Conservation (phyloP, 2,329 filamentous ascomycete species). For the Paradendryphiella salina region DNA sequence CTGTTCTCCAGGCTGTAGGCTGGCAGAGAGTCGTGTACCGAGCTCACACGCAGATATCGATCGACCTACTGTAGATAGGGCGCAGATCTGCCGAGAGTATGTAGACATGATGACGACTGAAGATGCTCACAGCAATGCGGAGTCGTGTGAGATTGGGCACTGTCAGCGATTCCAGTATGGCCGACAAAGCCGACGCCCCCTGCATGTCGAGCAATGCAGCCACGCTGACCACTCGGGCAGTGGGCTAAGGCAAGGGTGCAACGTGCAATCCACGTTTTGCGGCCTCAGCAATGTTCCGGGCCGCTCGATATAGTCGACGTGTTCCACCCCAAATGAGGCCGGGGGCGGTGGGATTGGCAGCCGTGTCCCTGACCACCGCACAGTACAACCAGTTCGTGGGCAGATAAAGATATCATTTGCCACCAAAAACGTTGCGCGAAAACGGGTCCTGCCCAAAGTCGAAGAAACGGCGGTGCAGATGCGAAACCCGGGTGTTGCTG, state of each 20-base stretch:
- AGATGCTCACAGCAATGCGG: slow-evolving; percentile 3
- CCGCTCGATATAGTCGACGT: slow-evolving; percentile 27
- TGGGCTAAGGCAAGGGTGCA: slow-evolving; percentile 38
- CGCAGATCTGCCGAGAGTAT: slow-evolving; percentile 20
- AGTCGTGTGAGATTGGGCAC: slow-evolving; percentile 3
- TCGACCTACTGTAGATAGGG: slow-evolving; percentile 17
- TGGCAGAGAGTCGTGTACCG: slow-evolving; percentile 5
- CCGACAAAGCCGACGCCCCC: background rate
- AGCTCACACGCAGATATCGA: slow-evolving; percentile 16
- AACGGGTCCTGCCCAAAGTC: slow-evolving; percentile 31
- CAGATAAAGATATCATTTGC: slow-evolving; percentile 15
- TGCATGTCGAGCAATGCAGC: slow-evolving; percentile 13
- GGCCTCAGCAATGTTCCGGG: slow-evolving; percentile 35
- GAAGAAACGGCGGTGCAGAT: slow-evolving; percentile 40
- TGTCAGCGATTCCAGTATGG: slow-evolving; percentile 4
- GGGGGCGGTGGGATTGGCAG: slow-evolving; percentile 31
- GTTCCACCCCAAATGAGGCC: slow-evolving; percentile 21
- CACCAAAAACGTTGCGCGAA: slow-evolving; percentile 33
- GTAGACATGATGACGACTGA: slow-evolving; percentile 16
- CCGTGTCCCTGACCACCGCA: slow-evolving; percentile 12
- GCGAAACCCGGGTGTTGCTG: slow-evolving; percentile 20
- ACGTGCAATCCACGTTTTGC: slow-evolving; percentile 44
- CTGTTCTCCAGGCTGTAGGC: slow-evolving; percentile 14
- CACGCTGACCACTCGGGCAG: slow-evolving; percentile 19
- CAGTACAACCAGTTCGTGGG: slow-evolving; percentile 20